Evolutionary conservation across 352 stramenopile species (phyloP), one percentile per base, ranked within the genome.

Genomic region (Phytophthora pinifolia): DNA sequence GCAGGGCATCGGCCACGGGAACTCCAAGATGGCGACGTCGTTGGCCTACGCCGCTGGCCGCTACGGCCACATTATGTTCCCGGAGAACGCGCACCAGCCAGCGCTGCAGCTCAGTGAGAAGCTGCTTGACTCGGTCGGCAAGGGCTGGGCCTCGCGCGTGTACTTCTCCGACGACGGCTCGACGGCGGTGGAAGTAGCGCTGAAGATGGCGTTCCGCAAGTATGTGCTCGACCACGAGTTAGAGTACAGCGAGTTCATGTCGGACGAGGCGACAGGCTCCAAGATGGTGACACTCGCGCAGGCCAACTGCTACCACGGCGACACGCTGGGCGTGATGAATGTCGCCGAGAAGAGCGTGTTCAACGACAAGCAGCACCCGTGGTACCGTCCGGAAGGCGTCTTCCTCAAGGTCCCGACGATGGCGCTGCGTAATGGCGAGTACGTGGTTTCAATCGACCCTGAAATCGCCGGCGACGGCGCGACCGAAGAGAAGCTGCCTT

Each of bases 31-130:
- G 76, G 81, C 79, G 15, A 87, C 90, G 8, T 76, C 89, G 7
- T 65, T 96, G 32, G 89, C 86, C n/a, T 95, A 94, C 48, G 86
- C 89, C 18, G 86, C 89, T 22, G 88, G 85, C 10, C 83, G 89
- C 22, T 98, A 96, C 35, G 92, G 92, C 31, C 90, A 97, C 72
- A 76, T 97, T 30, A 96, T 97, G 76, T 98, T 98, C 59, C 88
- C 89, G 2, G 85, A 94, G 36, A 95, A 96, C 34, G 85, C 86
- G 0, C 89, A 97, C 58, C 79, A 92, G 45, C 91, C 91, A 6
- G 88, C 88, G 15, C 56, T 97, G 25, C 69, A 83, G 51, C 56
- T 96, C 12, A 83, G 73, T 14, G 80, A 96, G 44, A 85, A 79
- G 52, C 51, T 97, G n/a, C 57, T 96, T 1, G 63, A 66, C 3